These are phyloP conservation scores for Leccinum sublutescens DNA, from an alignment of 768 basidiomycete genomes.

Conservation along the genomic window DNA sequence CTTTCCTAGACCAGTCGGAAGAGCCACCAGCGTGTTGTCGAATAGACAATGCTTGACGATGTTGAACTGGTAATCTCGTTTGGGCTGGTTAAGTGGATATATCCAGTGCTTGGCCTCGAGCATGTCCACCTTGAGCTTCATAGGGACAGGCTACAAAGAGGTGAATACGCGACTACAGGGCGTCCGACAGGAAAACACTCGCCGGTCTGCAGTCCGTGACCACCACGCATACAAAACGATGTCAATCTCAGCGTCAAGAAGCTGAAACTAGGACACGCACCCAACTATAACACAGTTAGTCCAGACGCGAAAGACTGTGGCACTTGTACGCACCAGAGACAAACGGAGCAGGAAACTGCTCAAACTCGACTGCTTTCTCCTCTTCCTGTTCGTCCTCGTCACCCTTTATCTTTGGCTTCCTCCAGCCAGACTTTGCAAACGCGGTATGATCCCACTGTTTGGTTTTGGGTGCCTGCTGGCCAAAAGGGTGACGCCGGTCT, in stretches of 20 bases:
- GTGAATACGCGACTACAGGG: not conserved
- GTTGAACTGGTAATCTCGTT: constrained; percentile 93
- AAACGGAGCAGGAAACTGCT: constrained; percentile 83
- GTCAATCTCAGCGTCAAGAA: constrained; percentile 5
- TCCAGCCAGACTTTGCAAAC: constrained; percentile 79
- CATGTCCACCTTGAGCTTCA: constrained; percentile 78
- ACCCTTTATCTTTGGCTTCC: constrained; percentile 50
- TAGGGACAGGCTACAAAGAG: constrained; percentile 55
- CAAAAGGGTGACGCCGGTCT: constrained; percentile 40
- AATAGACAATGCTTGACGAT: constrained; percentile 84
- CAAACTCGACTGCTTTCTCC: constrained; percentile 60
- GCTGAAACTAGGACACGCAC: constrained; percentile 38
- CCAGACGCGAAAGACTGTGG: not conserved
- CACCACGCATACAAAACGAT: not conserved
- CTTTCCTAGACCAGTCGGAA: constrained; percentile 96
- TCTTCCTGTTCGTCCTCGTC: constrained; percentile 59
- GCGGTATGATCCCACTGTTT: constrained; percentile 92
- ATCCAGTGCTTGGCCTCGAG: constrained; percentile 84
- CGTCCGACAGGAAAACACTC: not conserved
- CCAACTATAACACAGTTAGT: constrained; percentile 40
- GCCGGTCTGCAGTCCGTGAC: constrained; percentile 31
- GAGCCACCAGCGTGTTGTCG: constrained; percentile 89
- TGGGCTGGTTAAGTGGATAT: constrained; percentile 84
- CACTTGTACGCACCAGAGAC: constrained; percentile 51
- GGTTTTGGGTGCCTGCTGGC: constrained; percentile 57